Evolutionary conservation across 768 basidiomycete species (phyloP), one percentile per base, ranked within the genome.

Genomic region (Lyophyllum shimeji): DNA sequence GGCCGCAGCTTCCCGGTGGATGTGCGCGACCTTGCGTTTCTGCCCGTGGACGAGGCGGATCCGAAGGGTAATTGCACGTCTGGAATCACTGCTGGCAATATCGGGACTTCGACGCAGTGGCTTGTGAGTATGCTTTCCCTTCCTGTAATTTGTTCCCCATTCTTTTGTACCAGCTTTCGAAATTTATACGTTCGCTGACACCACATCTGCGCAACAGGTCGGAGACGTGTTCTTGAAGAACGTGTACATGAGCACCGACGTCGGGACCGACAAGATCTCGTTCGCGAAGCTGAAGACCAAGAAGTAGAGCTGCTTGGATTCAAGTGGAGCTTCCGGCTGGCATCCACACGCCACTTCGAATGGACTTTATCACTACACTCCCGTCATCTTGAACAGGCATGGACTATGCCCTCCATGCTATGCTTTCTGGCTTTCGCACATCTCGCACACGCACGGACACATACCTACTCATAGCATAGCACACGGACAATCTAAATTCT

Each of bases 1-100:
- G 80, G 82, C 5, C 60, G 70, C 21, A 58, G 72, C 20, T 91
- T 90, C 63, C 55, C 74, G n/a, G 85, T 89, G 57, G 74, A 83
- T 50, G 71, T 86, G 8, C 69, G 74, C 46, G 87, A 90, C 66
- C 65, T 89, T 21, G 71, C 80, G 6, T 80, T 85, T 58, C 56
- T 76, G 15, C 83, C 86, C 7, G 46, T 82, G 8, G 68, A 84
- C 62, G 63, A 63, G 50, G 76, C 75, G 48, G 55, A 86, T 57
- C 77, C 78, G 29, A 66, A 71, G 3, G 82, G 84, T 17, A 70
- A 74, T 40, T 92, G 89, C 64, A 69, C 75, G 17, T 85, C 85
- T 27, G 82, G 86, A 3, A 84, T 92, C 61, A 75, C 75, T 12
- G 69, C 79, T 4, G 84, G 84, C 11, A 69, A 74, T 20, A 70